phyloP scores from a whole-genome alignment of 2,329 filamentous ascomycete species.

The Nigrospora oryzae region DNA sequence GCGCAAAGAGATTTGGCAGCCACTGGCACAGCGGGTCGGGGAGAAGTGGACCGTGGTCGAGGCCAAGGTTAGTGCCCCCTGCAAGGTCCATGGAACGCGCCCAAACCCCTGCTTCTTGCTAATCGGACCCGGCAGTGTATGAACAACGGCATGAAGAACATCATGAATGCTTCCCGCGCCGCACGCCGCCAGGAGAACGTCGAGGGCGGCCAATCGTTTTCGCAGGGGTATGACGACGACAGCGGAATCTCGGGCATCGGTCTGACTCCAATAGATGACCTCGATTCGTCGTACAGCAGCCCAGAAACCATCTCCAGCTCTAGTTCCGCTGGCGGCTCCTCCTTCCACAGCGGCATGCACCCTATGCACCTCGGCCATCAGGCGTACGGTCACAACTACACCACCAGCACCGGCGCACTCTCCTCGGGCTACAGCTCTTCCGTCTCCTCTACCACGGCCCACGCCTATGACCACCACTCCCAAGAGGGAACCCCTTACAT shows the following conservation, averaged over 20 bases:
- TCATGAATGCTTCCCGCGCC: conserved; percentile 61
- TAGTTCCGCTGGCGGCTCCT: conserved; percentile 28
- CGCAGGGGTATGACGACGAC: conserved; percentile 56
- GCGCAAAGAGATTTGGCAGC: conserved; percentile 74
- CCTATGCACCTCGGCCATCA: conserved; percentile 17
- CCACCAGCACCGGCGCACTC: conserved; percentile 16
- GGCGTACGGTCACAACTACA: conserved; percentile 15
- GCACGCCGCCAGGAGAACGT: conserved; percentile 57
- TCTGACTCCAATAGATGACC: conserved; percentile 50
- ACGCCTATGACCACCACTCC: conserved; percentile 24
- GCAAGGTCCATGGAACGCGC: neutral
- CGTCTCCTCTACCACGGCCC: conserved; percentile 36
- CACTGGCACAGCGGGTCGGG: conserved; percentile 64
- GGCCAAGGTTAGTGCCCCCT: conserved; percentile 40
- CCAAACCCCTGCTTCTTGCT: neutral
- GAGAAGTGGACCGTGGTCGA: conserved; percentile 73
- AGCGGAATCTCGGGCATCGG: conserved; percentile 58
- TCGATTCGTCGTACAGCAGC: conserved; percentile 49
- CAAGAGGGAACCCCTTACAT: conserved; percentile 39
- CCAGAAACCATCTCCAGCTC: conserved; percentile 37
- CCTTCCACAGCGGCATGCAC: conserved; percentile 19
- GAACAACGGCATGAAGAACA: conserved; percentile 74
- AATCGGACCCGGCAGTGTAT: conserved; percentile 51
- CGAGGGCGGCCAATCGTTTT: conserved; percentile 30
- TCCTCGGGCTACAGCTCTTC: conserved; percentile 42